A percentile compares a stretch with the other conserved stretches of the same genome.
phyloP scores from a whole-genome alignment of 164 flowering plant species.

The grape (Vitis vinifera) region DNA sequence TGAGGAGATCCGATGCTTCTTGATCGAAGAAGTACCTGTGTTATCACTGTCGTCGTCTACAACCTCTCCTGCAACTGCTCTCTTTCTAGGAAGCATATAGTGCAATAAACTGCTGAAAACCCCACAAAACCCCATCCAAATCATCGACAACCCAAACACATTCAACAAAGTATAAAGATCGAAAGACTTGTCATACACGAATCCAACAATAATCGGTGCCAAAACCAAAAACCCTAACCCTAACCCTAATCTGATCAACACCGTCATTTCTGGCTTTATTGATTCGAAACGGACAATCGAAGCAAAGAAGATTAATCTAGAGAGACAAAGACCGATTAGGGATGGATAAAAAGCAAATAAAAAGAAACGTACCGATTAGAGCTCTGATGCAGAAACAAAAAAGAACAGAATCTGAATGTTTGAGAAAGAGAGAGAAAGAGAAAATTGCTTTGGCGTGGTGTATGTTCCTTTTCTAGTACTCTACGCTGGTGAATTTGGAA shows the following conservation, averaged over 20 bases:
- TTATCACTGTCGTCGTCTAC: constrained; percentile 18
- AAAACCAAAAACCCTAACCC: constrained; percentile 14
- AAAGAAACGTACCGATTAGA: constrained; percentile 27
- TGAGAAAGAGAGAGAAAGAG: constrained; percentile 7
- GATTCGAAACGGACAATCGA: background rate
- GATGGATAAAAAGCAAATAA: background rate
- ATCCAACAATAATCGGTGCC: constrained; percentile 17
- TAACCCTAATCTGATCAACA: background rate
- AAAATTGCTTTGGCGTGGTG: background rate
- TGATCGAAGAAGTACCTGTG: constrained; percentile 11
- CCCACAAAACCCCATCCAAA: constrained; percentile 21
- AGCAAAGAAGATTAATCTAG: background rate
- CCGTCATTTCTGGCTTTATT: constrained; percentile 1
- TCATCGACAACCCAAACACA: constrained; percentile 9
- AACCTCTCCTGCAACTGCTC: constrained; percentile 42
- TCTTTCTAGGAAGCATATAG: constrained; percentile 70
- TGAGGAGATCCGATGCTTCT: constrained; percentile 35
- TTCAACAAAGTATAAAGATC: background rate
- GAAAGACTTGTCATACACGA: background rate
- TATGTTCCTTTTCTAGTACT: background rate
- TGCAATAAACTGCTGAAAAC: constrained; percentile 37
- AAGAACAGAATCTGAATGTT: constrained; percentile 15
- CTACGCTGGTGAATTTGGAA: background rate
- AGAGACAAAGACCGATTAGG: background rate
- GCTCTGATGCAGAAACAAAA: constrained; percentile 14